These are phyloP conservation scores for Amanita polypyramis DNA, from an alignment of 768 basidiomycete species.

Conservation along the genomic window DNA sequence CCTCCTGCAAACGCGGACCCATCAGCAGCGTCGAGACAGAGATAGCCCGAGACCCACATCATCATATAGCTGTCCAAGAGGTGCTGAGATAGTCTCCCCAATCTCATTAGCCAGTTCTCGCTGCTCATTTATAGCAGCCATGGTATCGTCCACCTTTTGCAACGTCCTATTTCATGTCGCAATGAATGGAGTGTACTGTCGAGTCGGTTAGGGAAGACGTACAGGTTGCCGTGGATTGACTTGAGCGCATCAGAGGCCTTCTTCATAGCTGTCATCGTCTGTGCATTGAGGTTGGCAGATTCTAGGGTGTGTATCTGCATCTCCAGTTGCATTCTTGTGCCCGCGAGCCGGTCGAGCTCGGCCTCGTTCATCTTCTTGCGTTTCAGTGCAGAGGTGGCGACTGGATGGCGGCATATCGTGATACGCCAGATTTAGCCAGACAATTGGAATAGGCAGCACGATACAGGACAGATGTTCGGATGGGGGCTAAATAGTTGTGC, in stretches of 20 bases:
- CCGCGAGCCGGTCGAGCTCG: slow-evolving; percentile 79
- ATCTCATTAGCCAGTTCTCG: slow-evolving; percentile 90
- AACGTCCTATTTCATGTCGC: slow-evolving; percentile 43
- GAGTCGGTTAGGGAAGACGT: slow-evolving; percentile 22
- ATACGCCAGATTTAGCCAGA: too few species aligned
- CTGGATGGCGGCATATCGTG: slow-evolving; percentile 26
- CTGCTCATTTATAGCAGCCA: slow-evolving; percentile 83
- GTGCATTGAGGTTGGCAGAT: slow-evolving; percentile 93
- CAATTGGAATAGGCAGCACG: neutral
- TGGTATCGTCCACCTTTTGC: slow-evolving; percentile 83
- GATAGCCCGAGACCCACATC: slow-evolving; percentile 67
- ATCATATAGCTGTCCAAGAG: slow-evolving; percentile 27
- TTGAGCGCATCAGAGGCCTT: slow-evolving; percentile 84
- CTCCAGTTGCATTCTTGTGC: slow-evolving; percentile 85
- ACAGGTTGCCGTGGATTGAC: slow-evolving; percentile 86
- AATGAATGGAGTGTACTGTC: neutral
- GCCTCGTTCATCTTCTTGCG: slow-evolving; percentile 87
- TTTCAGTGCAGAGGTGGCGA: slow-evolving; percentile 80
- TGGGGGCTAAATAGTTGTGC: neutral
- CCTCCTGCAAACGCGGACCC: slow-evolving; percentile 40
- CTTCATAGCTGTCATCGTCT: slow-evolving; percentile 98
- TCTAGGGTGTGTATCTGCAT: slow-evolving; percentile 96
- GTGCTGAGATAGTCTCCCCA: slow-evolving; percentile 76
- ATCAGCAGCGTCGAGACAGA: slow-evolving; percentile 13
- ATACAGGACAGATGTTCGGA: slow-evolving; percentile 6